phyloP scores from a whole-genome alignment of 225 moss, liverwort and hornwort species.

The Straminergon stramineum region DNA sequence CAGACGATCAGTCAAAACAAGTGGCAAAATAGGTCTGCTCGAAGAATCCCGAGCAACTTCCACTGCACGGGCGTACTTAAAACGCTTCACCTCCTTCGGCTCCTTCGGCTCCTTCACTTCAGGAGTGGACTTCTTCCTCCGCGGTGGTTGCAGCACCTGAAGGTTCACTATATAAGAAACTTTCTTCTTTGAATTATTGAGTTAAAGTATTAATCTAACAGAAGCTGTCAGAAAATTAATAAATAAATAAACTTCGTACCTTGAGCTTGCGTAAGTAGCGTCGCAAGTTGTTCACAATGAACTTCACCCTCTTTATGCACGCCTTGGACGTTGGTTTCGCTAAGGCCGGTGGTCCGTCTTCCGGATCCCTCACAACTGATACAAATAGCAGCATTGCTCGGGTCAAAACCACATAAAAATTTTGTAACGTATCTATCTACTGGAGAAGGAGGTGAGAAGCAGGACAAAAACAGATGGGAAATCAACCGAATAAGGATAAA shows the following conservation, averaged over 20 bases:
- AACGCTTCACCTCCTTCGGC: constrained; percentile 56
- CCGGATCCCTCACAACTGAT: constrained; percentile 28
- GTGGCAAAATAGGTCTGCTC: constrained; percentile 64
- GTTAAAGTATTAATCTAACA: background rate
- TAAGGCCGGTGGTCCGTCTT: constrained; percentile 31
- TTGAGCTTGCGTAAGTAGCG: constrained; percentile 58
- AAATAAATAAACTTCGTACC: constrained; percentile 8
- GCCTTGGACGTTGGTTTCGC: constrained; percentile 62
- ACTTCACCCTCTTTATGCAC: constrained; percentile 73
- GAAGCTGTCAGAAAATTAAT: background rate
- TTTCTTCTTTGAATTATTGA: background rate
- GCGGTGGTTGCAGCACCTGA: constrained; percentile 45
- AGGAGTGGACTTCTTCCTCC: constrained; percentile 35
- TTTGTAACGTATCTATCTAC: background rate
- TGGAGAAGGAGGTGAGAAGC: background rate
- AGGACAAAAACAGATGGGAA: background rate
- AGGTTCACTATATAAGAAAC: background rate
- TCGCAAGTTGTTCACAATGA: constrained; percentile 54
- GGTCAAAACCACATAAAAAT: background rate
- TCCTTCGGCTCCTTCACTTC: constrained; percentile 51
- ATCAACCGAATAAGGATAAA: background rate
- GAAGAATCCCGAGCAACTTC: constrained; percentile 55
- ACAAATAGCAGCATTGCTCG: background rate
- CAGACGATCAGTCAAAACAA: constrained; percentile 58
- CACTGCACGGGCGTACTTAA: constrained; percentile 52